Percentiles rank a stretch among this genome's conserved stretches.
Conservation (phyloP, 2,329 filamentous ascomycete genomes). For the Trichophyton mentagrophytes region DNA sequence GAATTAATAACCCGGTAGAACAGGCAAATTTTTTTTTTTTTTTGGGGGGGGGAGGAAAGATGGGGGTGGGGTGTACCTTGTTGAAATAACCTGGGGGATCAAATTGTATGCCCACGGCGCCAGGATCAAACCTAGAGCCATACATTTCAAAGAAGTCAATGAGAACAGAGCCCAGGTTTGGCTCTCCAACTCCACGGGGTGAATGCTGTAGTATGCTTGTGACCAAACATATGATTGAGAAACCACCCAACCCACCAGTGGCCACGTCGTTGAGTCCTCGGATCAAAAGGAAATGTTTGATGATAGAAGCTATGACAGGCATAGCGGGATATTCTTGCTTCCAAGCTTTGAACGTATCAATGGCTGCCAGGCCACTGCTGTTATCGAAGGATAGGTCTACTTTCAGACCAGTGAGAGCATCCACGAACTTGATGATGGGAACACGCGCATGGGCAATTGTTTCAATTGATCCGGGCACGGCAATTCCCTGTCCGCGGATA, state of each 20-base stretch:
- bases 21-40: not conserved
- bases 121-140: constrained; percentile 65
- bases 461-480: constrained; percentile 47
- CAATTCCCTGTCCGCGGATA: constrained; percentile 45
- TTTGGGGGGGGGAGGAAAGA: too few relatives aligned
- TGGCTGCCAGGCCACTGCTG: constrained; percentile 62
- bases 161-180: constrained; percentile 66
- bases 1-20: not conserved
- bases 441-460: constrained; percentile 67
- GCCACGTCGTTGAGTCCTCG: constrained; percentile 83
- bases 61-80: constrained; percentile 45
- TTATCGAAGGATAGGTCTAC: constrained; percentile 97
- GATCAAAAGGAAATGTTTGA: constrained; percentile 90
- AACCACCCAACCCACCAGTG: constrained; percentile 82
- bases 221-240: constrained; percentile 85
- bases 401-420: constrained; percentile 61
- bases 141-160: constrained; percentile 85
- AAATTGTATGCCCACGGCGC: constrained; percentile 59
- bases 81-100: constrained; percentile 60
- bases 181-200: constrained; percentile 53
- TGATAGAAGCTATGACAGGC: constrained; percentile 69
- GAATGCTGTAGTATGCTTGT: constrained; percentile 76
- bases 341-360: constrained; percentile 71
- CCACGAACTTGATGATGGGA: constrained; percentile 83
- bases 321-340: constrained; percentile 67